Percentiles rank a stretch among this genome's conserved stretches.
phyloP scores from a whole-genome alignment of 495 filamentous ascomycete genomes.

The Lasiosphaeriaceae sp. region DNA sequence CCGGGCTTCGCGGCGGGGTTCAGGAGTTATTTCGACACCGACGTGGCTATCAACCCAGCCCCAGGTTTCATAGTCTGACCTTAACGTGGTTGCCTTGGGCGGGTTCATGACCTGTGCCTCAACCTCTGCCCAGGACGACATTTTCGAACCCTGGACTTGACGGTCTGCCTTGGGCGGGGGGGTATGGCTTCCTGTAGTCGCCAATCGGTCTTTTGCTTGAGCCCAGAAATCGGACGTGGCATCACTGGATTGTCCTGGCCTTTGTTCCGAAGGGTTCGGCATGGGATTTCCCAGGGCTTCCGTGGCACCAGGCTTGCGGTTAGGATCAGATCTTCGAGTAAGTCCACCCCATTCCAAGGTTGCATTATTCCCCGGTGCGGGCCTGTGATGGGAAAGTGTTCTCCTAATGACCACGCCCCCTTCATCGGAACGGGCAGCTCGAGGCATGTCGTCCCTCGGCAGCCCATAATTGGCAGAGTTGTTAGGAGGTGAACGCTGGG shows the following conservation, averaged over 20 bases:
- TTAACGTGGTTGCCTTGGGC: not conserved
- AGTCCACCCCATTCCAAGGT: too few relatives aligned
- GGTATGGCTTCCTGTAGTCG: not conserved
- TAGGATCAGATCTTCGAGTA: too few relatives aligned
- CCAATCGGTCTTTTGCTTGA: conserved; percentile 2
- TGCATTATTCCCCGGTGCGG: too few relatives aligned
- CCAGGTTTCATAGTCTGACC: not conserved
- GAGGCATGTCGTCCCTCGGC: too few relatives aligned
- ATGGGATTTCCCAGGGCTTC: too few relatives aligned
- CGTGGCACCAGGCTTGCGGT: too few relatives aligned
- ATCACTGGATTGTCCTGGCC: not conserved
- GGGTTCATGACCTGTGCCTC: not conserved
- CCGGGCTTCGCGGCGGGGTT: not conserved
- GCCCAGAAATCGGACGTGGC: conserved; percentile 5
- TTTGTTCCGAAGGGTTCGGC: not conserved
- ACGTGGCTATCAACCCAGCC: conserved; percentile 5
- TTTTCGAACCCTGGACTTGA: not conserved
- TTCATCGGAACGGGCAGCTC: too few relatives aligned
- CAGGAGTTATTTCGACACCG: not conserved
- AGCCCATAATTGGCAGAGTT: too few relatives aligned
- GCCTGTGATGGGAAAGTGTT: too few relatives aligned
- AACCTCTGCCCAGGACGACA: not conserved
- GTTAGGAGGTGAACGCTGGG: too few relatives aligned
- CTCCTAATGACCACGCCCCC: too few relatives aligned
- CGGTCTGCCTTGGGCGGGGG: not conserved